Base-by-base conservation (phyloP, 176 grass and related monocot species). In the Paspalum notatum region DNA sequence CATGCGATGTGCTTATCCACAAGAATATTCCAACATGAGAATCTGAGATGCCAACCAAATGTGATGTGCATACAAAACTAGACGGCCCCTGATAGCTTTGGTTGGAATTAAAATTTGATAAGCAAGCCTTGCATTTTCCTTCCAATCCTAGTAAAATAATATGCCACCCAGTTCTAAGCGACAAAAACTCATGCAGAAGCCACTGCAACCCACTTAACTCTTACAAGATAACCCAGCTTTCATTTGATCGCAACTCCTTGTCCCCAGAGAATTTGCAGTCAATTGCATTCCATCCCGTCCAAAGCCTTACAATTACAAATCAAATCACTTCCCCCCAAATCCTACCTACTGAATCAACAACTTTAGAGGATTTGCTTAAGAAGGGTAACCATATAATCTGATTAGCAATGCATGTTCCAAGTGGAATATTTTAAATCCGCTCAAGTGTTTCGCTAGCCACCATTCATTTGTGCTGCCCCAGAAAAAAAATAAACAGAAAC, bases 21-120 rank as follows among this genome's bases (percentile, higher is more conserved):
- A 90, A 69, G 88, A 87, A 88, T 88, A 90, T 85, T 82, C 82
- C 85, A 62, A 54, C 66, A 81, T 45, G 39, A 89, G 68, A 84
- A 78, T 72, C 81, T 20, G 7, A 83, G 65, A 87, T 87, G 59
- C 53, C 73, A 60, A 62, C 22, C 43, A 82, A 69, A 38, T 68
- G 43, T 0, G 9, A 16, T 62, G 25, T 72, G 48, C 53, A 68
- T 41, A 68, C 27, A 56, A 38, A 83, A 89, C 49, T 69, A 26
- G 21, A 8, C 6, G 21, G 39, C 44, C 26, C 52, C 38, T 39
- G 32, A 60, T 26, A 53, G 75, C 18, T 70, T 37, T 16, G 43
- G 27, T 41, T 44, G 55, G 38, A 61, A 61, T 62, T 49, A 82
- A 52, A 9, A 68, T 54, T 39, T 41, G 49, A 76, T 18, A 43